Evolutionary conservation across 352 stramenopile genomes (phyloP), one percentile per base, ranked within the genome.

Genomic region (Globisporangium iwayamae): DNA sequence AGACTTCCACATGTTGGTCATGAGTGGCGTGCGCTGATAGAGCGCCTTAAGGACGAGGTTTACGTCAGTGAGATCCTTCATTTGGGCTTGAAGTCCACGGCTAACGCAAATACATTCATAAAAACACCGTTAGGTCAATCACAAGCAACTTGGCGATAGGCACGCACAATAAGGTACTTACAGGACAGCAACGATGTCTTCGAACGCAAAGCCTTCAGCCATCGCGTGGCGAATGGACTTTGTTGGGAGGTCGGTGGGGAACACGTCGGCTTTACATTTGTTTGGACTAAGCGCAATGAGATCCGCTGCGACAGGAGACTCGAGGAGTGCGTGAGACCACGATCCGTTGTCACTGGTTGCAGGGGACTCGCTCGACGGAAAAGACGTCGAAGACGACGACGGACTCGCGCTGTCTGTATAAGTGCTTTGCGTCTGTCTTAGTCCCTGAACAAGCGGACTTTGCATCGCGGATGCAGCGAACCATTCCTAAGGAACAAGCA

Each of bases 111-210:
- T 6, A 56, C 18, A 11, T 11, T 7, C 14, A 48, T 48, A 5
- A 3, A 28, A 46, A 43, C 32, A 36, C 32, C 3, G 4, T 8
- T 36, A 36, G 32, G 32, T 36, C 32, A 36, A 36, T 36, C 32
- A 9, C 32, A 36, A 36, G 32, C 32, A 36, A 8, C 32, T 36
- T 36, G 32, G 32, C 32, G 32, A 14, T 41, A 41, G 36, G 10
- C 36, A 41, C 14, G 14, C 41, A 47, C 1, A 14, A 47, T 7
- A 4, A 22, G 16, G 7, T 18, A 60, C 79, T 63, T 66, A 91
- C 82, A 89, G 84, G 18, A 89, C 73, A 45, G 80, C 73, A 16
- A 89, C 50, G 1, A 78, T 74, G 8, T 89, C 79, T 10, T 75
- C 56, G 11, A 89, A 16, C 0, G 41, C 36, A 51, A 86, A 91